Evolutionary conservation across 306 rosid genomes (phyloP).

Genomic region (Ormosia emarginata): DNA sequence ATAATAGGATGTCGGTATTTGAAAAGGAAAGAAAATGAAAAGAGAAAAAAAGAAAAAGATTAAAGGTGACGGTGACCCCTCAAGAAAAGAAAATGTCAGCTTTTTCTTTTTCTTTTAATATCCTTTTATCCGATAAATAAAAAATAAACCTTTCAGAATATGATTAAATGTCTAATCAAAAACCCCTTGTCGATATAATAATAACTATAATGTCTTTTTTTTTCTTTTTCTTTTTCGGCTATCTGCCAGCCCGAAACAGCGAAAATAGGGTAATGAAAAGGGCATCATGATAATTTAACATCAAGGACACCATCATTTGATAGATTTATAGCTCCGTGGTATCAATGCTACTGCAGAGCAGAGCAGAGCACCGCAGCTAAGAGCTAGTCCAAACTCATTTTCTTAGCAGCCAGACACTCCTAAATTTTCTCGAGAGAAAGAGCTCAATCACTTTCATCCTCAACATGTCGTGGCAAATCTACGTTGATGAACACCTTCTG

Average conservation of each 20-base stretch:
- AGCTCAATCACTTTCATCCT: background rate
- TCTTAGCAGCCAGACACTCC: conserved; percentile 6
- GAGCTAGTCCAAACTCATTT: background rate
- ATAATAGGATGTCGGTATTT: background rate
- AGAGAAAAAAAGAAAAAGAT: background rate
- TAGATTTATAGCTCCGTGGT: conserved; percentile 18
- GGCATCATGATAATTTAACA: background rate
- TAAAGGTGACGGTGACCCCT: conserved; percentile 18
- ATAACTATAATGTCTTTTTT: background rate
- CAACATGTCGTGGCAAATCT: conserved; percentile 90
- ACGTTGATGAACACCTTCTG: conserved; percentile 80
- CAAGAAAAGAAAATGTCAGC: conserved; percentile 22
- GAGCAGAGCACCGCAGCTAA: background rate
- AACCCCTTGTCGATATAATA: background rate
- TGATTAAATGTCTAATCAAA: too few species aligned
- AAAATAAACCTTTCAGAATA: too few species aligned
- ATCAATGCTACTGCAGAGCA: conserved; percentile 20
- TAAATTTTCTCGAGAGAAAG: background rate
- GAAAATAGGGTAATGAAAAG: conserved; percentile 32
- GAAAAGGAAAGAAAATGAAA: background rate
- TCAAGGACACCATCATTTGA: background rate
- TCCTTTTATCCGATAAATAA: too few species aligned
- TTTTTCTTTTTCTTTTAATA: background rate
- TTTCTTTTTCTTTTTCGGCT: background rate
- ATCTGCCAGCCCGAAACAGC: conserved; percentile 29